Evolutionary conservation across 2,329 filamentous ascomycete genomes (phyloP), one percentile per base, ranked within the genome.

Genomic region (Raffaelea arxii): DNA sequence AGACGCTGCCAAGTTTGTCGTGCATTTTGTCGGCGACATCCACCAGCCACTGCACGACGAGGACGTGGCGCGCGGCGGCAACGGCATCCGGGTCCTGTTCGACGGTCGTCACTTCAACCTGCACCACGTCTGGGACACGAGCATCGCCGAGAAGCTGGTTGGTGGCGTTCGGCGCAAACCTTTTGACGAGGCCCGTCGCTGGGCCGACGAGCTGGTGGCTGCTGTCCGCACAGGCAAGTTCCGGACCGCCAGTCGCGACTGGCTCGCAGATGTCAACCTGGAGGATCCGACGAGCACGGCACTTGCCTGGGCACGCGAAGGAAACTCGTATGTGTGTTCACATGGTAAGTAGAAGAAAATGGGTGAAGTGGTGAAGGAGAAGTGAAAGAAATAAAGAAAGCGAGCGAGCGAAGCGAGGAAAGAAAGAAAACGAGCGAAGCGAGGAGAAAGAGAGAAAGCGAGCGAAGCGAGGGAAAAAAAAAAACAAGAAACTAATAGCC

Each of bases 121-220:
- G 37, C 84, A 88, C 57, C 73, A 82, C 48, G 76, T 86, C 16
- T 88, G 84, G 84, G 84, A 88, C 58, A 78, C 74, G 45, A 76
- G 74, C 53, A 86, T 87, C 51, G 72, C 78, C 1, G 80, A 84
- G 63, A 76, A 80, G 57, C 64, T 77, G 56, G 66, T 82, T 2
- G 80, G 80, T 3, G 76, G 71, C n/a, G 59, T 66, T 38, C 64
- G 73, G 56, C 69, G 75, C 57, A 61, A 67, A 62, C 60, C 72
- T 1, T 77, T 73, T 49, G 59, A 62, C 5, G 65, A 71, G 40
- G 79, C 78, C 2, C 60, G 66, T 43, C 59, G 58, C 37, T 84
- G 80, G 75, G 76, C 80, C 2, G 64, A 66, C n/a, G 62, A 69
- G 46, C 68, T 86, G 21, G 69, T 71, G 6, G 53, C 59, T 1